Evolutionary conservation across 345 rosid genomes (phyloP).

Genomic region (Linum lewisii): DNA sequence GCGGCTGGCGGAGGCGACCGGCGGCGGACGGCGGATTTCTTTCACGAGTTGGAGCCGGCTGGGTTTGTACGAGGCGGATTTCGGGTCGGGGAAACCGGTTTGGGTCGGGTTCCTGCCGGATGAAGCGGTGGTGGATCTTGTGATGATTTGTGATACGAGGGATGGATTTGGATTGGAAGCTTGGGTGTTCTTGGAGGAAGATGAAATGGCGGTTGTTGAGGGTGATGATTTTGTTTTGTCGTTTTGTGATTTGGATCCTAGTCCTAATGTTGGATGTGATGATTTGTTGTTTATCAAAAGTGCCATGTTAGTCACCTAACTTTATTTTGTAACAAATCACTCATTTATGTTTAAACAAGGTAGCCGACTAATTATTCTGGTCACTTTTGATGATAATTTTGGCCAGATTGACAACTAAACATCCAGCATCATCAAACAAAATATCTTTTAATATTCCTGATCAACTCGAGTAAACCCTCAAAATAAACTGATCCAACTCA

Average conservation of each 20-base stretch:
- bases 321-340: too few species aligned
- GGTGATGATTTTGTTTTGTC: slow-evolving; percentile 1
- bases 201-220: slow-evolving; percentile 6
- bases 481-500: too few species aligned
- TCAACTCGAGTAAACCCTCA: too few species aligned
- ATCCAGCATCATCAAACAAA: too few species aligned
- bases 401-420: too few species aligned
- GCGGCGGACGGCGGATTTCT: neutral
- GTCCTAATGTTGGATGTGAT: neutral
- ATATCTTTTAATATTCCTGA: too few species aligned
- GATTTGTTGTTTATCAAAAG: neutral
- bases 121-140: neutral
- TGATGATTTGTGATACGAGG: slow-evolving; percentile 4
- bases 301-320: too few species aligned
- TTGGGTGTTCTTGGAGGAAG: slow-evolving; percentile 8
- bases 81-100: neutral
- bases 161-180: slow-evolving; percentile 2
- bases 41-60: neutral
- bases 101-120: neutral
- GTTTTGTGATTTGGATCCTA: slow-evolving; percentile 5
- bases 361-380: too few species aligned
- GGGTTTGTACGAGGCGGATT: neutral
- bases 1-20: neutral
- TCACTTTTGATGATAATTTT: too few species aligned
- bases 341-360: too few species aligned